phyloP scores from a whole-genome alignment of 1,139 yeast genomes.

The Pichia sorboxylosa region DNA sequence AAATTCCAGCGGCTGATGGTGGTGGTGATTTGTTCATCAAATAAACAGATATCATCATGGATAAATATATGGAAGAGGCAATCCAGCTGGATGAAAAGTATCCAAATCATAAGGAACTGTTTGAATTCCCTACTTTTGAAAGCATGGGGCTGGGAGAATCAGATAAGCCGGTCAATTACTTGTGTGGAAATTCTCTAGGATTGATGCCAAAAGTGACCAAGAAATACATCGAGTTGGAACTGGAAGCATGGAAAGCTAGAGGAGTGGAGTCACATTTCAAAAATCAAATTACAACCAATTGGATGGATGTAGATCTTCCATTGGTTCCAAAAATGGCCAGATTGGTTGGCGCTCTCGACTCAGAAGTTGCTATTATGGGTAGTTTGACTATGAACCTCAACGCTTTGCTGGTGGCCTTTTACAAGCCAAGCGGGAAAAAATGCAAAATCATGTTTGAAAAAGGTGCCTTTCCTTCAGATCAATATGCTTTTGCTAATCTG shows the following conservation, averaged over 20 bases:
- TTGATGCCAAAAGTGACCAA: slow-evolving; percentile 65
- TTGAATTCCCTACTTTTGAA: slow-evolving; percentile 21
- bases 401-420: slow-evolving; percentile 60
- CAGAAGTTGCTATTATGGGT: slow-evolving; percentile 82
- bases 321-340: slow-evolving; percentile 57
- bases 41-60: neutral
- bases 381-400: slow-evolving; percentile 73
- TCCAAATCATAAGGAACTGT: slow-evolving; percentile 12
- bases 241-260: slow-evolving; percentile 68
- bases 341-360: slow-evolving; percentile 59
- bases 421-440: slow-evolving; percentile 47
- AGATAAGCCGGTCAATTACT: slow-evolving; percentile 32
- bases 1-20: too few species aligned
- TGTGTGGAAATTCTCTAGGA: slow-evolving; percentile 90
- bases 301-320: slow-evolving; percentile 82
- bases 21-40: too few species aligned
- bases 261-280: slow-evolving; percentile 82
- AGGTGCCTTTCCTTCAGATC: slow-evolving; percentile 87
- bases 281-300: slow-evolving; percentile 35
- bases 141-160: slow-evolving; percentile 17
- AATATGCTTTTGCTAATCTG: slow-evolving; percentile 72
- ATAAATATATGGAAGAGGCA: slow-evolving; percentile 10
- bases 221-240: slow-evolving; percentile 48
- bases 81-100: slow-evolving; percentile 11
- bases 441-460: slow-evolving; percentile 68